Percentiles rank a stretch among this genome's conserved stretches.
Conservation (phyloP, 345 rosid genomes). For the Brassica incana region DNA sequence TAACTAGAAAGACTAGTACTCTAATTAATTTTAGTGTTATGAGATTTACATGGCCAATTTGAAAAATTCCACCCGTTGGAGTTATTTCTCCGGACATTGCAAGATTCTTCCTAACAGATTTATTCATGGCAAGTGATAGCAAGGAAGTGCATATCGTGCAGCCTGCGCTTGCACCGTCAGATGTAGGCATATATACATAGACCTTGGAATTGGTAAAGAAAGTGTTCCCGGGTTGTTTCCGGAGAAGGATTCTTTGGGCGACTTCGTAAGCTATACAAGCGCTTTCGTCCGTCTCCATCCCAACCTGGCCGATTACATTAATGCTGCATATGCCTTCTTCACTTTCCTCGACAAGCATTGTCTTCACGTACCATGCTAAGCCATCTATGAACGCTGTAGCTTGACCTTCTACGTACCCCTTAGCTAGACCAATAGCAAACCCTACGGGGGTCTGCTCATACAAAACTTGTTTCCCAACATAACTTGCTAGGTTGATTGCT, state of each 20-base stretch:
- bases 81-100: slow-evolving; percentile 99
- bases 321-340: slow-evolving; percentile 68
- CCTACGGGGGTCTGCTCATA: not conserved
- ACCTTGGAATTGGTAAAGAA: slow-evolving; percentile 82
- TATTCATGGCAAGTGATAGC: slow-evolving; percentile 82
- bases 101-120: slow-evolving; percentile 70
- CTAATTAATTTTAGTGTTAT: not conserved
- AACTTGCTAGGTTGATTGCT: not conserved
- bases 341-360: slow-evolving; percentile 65
- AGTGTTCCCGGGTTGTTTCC: slow-evolving; percentile 65
- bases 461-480: not conserved
- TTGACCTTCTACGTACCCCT: not conserved
- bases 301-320: slow-evolving; percentile 77
- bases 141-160: slow-evolving; percentile 96
- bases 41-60: slow-evolving; percentile 93
- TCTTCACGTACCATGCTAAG: slow-evolving; percentile 84
- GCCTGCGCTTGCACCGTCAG: slow-evolving; percentile 99
- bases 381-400: slow-evolving; percentile 34
- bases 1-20: not conserved
- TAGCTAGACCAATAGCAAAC: not conserved
- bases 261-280: slow-evolving; percentile 57
- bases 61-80: slow-evolving; percentile 81
- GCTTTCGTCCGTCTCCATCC: slow-evolving; percentile 44
- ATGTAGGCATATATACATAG: slow-evolving; percentile 46
- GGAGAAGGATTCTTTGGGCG: slow-evolving; percentile 66